Evolutionary conservation across 2,329 filamentous ascomycete species (phyloP), one percentile per base, ranked within the genome.

Genomic region (Didymella keratinophila): DNA sequence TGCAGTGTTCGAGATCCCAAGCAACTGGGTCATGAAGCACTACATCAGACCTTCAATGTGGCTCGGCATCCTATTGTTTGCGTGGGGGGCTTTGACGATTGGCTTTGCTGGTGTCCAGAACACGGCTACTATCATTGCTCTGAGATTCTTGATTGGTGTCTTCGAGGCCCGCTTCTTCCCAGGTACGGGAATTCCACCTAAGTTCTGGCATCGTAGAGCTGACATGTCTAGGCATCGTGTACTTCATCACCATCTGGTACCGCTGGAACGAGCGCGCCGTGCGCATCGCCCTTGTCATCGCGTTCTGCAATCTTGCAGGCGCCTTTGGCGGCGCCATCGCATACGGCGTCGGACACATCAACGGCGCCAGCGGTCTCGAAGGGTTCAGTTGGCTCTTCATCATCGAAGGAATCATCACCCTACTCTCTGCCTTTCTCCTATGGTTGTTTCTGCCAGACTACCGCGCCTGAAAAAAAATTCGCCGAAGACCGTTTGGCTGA

Each of bases 11-110:
- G 79, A 81, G 60, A 77, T 74, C 2, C 86, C 86, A 0, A 86
- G 84, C 60, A 87, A 87, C 58, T 84, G 86, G 59, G 76, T 87
- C n/a, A 79, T 88, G 18, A 88, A 87, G 62, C 77, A 80, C 2
- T 57, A 57, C 14, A 84, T 84, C 0, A 84, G 82, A 1, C 84
- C 85, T 0, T 67, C 64, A 9, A 61, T 61, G 18, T 73, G 70
- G 70, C 59, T 73, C 23, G 60, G 66, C 1, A 67, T 83, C 0
- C 74, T 87, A 1, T 86, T 86, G 55, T 64, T 69, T 30, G 61
- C 57, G 2, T 82, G 79, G 80, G 80, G 81, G 0, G 71, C 76
- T 47, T 53, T 61, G 34, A 79, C 80, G 42, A 82, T 81, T 0
- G 69, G 82, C 28, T 80, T 80, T 54, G 79, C 80, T 1, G 68